Evolutionary conservation across 2,329 filamentous ascomycete species (phyloP), one percentile per base, ranked within the genome.

Genomic region (Phaeophleospora eucalypticola): DNA sequence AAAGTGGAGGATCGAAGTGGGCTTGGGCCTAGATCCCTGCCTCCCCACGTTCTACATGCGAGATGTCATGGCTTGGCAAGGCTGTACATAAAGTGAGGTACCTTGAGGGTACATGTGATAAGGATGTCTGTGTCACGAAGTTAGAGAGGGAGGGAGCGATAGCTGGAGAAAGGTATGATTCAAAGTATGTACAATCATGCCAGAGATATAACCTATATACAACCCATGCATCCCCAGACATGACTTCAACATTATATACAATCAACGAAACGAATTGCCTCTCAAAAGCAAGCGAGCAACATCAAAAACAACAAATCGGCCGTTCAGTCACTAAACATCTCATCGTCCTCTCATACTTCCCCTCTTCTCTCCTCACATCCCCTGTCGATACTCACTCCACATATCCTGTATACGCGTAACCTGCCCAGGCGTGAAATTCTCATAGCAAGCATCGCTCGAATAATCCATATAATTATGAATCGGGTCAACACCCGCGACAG

Each of bases 391-490:
- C 54, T 71, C 65, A 29, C 56, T 62, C 72, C 74, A 81, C 67
- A 80, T 71, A 54, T 61, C 72, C 53, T 70, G 65, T 71, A 81
- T 79, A 43, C 78, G 63, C 47, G 66, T 59, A 16, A 70, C 64
- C 67, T 81, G 78, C 33, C 68, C 65, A 1, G 65, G 57, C 4
- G 77, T 78, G 52, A 81, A 81, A 1, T 62, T 67, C 53, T 69
- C 68, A 60, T 81, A 80, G 52, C 78, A 81, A 16, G 68, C 70
- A 67, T 81, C 78, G 6, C 67, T 72, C 3, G 71, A 74, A 59
- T 81, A 80, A 62, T 82, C 79, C 78, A 82, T 81, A 56, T 75
- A 81, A 58, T 81, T 79, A 49, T 78, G 74, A 45, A 81, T 74
- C 3, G 74, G 67, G 62, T 81, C 79, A 10, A 68, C 43, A 0